A percentile compares a stretch with the other conserved stretches of the same genome.
These are phyloP conservation scores for Neonectria magnoliae DNA, from an alignment of 2,329 filamentous ascomycete species.

Conservation along the genomic window DNA sequence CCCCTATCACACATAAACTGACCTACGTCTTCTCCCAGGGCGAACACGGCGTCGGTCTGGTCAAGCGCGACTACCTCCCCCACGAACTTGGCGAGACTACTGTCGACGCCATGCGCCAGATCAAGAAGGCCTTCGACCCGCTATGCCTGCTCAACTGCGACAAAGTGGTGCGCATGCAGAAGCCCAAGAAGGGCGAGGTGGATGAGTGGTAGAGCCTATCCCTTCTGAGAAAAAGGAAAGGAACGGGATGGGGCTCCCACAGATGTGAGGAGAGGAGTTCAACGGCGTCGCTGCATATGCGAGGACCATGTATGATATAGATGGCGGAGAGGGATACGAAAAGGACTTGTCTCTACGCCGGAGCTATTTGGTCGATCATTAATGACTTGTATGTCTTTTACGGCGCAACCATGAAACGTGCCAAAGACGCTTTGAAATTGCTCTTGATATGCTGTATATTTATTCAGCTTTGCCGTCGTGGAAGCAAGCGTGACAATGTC, in stretches of 20 bases:
- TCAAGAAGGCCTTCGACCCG: slow-evolving; percentile 84
- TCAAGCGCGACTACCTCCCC: slow-evolving; percentile 84
- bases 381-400: slow-evolving; percentile 1
- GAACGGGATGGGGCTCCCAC: slow-evolving; percentile 4
- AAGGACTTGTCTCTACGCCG: slow-evolving; percentile 16
- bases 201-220: slow-evolving; percentile 52
- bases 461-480: background rate
- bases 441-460: background rate
- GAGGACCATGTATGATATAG: slow-evolving; percentile 15
- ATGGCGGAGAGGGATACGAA: slow-evolving; percentile 10
- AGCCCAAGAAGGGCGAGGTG: slow-evolving; percentile 55
- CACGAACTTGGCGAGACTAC: slow-evolving; percentile 80
- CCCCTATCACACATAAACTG: background rate
- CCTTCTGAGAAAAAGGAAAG: background rate
- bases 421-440: background rate
- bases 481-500: background rate
- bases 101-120: slow-evolving; percentile 86
- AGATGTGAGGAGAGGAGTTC: slow-evolving; percentile 12
- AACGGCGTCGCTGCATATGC: background rate
- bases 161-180: slow-evolving; percentile 72
- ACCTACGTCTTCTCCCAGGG: slow-evolving; percentile 57
- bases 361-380: slow-evolving; percentile 2
- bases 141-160: slow-evolving; percentile 75
- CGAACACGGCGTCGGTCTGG: slow-evolving; percentile 84
- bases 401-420: background rate